Conservation (phyloP, 345 rosid species). For the Combretum micranthum region DNA sequence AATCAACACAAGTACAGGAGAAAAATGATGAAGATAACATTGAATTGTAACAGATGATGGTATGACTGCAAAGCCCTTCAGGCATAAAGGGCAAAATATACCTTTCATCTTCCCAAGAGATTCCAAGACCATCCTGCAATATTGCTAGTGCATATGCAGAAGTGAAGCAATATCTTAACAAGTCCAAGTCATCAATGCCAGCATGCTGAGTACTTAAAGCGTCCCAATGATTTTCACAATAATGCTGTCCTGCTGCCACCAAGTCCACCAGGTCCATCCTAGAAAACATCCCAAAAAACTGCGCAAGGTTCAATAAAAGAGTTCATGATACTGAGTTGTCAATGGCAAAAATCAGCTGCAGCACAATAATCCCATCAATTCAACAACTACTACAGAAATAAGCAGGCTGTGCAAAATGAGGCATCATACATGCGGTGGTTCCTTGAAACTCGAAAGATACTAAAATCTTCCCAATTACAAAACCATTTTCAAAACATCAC, state of each 20-base stretch:
- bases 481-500: too few species aligned
- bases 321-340: background rate
- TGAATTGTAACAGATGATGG: background rate
- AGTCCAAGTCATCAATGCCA: constrained; percentile 26
- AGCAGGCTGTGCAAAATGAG: too few species aligned
- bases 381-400: too few species aligned
- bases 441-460: too few species aligned
- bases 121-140: constrained; percentile 36
- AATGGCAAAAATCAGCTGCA: too few species aligned
- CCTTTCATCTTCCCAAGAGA: constrained; percentile 31
- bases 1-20: background rate
- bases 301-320: constrained; percentile 14
- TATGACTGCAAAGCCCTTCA: background rate
- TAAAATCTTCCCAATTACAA: too few species aligned
- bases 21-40: background rate
- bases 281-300: constrained; percentile 40
- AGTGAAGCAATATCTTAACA: constrained; percentile 42
- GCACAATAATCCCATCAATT: too few species aligned
- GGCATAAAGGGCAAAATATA: constrained; percentile 6
- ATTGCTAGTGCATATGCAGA: constrained; percentile 35
- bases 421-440: too few species aligned
- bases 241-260: constrained; percentile 31
- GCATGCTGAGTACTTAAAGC: constrained; percentile 18
- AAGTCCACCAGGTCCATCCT: constrained; percentile 26
- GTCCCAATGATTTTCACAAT: constrained; percentile 30